Evolutionary conservation across 768 basidiomycete genomes (phyloP), one percentile per base, ranked within the genome.

Genomic region (Tricholoma sp.): DNA sequence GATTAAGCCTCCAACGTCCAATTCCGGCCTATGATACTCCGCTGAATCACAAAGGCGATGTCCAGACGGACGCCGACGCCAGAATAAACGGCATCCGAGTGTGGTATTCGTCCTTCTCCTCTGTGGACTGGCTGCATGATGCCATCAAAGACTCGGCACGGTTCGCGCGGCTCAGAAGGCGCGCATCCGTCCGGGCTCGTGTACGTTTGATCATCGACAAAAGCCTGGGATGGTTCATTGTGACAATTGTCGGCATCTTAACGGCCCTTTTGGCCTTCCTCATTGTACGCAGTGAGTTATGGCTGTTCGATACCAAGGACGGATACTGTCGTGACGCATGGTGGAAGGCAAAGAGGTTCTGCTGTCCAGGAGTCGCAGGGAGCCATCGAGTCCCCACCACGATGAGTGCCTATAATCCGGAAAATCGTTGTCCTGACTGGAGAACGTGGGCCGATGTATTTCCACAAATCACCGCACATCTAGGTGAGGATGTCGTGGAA

Each of bases 51-150:
- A 72, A 72, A 52, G 69, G 74, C 61, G 70, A 73, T 22, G 69
- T 66, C 43, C 80, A 76, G 6, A 68, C 76, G 16, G 83, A 81
- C 46, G 68, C 78, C 16, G 86, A 84, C 56, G 78, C 83, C 31
- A 85, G 83, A 65, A 83, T 84, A 50, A 96, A 96, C 63, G 94
- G 94, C 34, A 85, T 92, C 56, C 87, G 92, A 24, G 91, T 94
- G 32, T 91, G 88, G 91, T 94, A 93, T 70, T 85, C 88, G 10
- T 91, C 89, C 2, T 96, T 86, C 74, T 86, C 91, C 0, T 93
- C 90, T 18, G 88, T 96, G 56, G 94, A 98, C 71, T 98, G 95
- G 96, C 76, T 98, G 54, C 96, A 98, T 65, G 96, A 98, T 74
- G 83, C 91, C 39, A 92, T 98, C 76, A 95, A 97, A 71, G 93